phyloP scores from a whole-genome alignment of 1,284 basidiomycete species.

The Apiotrichum sp. region DNA sequence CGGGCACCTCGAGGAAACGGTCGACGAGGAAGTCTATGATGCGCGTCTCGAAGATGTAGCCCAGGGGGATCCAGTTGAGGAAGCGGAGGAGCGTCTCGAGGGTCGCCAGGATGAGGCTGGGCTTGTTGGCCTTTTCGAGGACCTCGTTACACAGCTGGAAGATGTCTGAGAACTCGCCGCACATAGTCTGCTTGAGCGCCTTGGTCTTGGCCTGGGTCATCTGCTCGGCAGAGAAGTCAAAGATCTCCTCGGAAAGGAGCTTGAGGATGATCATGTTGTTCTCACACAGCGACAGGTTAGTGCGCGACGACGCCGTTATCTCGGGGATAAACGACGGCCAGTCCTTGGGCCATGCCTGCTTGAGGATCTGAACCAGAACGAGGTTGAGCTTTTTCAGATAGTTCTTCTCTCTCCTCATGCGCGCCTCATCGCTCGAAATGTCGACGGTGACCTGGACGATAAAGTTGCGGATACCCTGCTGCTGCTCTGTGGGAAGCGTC shows the following conservation, averaged over 20 bases:
- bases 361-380: slow-evolving; percentile 93
- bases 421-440: slow-evolving; percentile 78
- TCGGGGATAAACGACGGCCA: slow-evolving; percentile 99
- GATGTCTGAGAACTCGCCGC: slow-evolving; percentile 92
- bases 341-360: slow-evolving; percentile 99
- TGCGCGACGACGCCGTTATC: slow-evolving; percentile 93
- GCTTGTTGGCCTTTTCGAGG: slow-evolving; percentile 94
- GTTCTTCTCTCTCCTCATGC: slow-evolving; percentile 86
- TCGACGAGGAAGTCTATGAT: slow-evolving; percentile 91
- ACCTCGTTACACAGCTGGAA: slow-evolving; percentile 95
- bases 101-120: slow-evolving; percentile 89
- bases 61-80: slow-evolving; percentile 98
- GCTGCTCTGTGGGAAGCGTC: slow-evolving; percentile 85
- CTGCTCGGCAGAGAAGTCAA: slow-evolving; percentile 97
- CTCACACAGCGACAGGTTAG: slow-evolving; percentile 93
- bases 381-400: slow-evolving; percentile 97
- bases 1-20: slow-evolving; percentile 94
- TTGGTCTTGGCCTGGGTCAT: slow-evolving; percentile 99
- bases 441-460: slow-evolving; percentile 90
- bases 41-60: slow-evolving; percentile 98
- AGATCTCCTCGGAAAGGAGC: slow-evolving; percentile 97
- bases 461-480: slow-evolving; percentile 95
- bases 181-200: slow-evolving; percentile 96
- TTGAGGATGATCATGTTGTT: slow-evolving; percentile 99
- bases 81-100: slow-evolving; percentile 93